Evolutionary conservation across 2,329 filamentous ascomycete species (phyloP).

Genomic region (Cercospora sp.): DNA sequence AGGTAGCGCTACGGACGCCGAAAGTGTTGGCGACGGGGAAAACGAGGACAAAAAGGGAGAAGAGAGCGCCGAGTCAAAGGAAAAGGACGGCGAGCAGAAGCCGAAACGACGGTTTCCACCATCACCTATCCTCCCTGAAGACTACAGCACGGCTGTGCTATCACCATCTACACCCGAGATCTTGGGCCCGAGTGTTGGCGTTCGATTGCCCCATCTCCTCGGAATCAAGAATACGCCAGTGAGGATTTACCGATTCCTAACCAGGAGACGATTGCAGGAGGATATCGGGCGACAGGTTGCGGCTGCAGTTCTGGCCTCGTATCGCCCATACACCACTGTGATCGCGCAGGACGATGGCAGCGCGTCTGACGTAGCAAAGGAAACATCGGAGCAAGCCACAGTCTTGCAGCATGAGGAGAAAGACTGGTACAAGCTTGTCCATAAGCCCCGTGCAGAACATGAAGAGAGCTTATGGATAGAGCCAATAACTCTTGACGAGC

Average conservation of each 20-base stretch:
- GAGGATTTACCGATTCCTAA: conserved; percentile 84
- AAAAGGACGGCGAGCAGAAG: conserved; percentile 43
- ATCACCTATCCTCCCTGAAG: conserved; percentile 70
- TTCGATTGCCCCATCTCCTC: conserved; percentile 84
- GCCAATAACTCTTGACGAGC: conserved; percentile 68
- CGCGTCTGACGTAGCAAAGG: conserved; percentile 31
- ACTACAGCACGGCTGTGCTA: conserved; percentile 68
- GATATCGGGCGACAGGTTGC: conserved; percentile 84
- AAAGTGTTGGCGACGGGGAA: conserved; percentile 8
- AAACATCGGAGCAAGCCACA: conserved; percentile 62
- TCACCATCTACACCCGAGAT: conserved; percentile 66
- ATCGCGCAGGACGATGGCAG: conserved; percentile 24
- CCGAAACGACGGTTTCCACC: conserved; percentile 60
- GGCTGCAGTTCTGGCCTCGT: conserved; percentile 69
- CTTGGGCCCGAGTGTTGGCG: conserved; percentile 69
- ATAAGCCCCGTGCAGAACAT: conserved; percentile 52
- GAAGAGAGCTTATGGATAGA: conserved; percentile 70
- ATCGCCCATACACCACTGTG: conserved; percentile 48
- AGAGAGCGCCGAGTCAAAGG: conserved; percentile 31
- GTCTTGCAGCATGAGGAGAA: conserved; percentile 70
- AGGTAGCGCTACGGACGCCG: background rate
- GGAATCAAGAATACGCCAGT: conserved; percentile 89
- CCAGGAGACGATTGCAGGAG: conserved; percentile 80
- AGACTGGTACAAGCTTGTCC: conserved; percentile 81
- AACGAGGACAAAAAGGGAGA: conserved; percentile 13